A percentile compares a stretch with the other conserved stretches of the same genome.
Evolutionary conservation across 495 filamentous ascomycete species (phyloP).

Genomic region (Choiromyces venosus): DNA sequence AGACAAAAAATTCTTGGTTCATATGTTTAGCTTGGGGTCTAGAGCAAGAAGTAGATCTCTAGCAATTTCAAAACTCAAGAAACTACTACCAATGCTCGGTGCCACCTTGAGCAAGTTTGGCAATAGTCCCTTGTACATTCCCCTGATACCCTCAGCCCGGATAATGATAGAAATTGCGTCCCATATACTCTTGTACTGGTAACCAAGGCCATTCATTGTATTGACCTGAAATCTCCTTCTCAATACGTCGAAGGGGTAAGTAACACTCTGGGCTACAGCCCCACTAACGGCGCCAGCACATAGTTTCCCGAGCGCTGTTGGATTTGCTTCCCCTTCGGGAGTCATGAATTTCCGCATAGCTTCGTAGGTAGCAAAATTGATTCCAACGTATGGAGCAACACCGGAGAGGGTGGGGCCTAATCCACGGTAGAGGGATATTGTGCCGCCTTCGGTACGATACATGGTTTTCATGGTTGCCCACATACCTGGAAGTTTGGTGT

Average conservation of each 20-base stretch:
- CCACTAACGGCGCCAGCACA: constrained; percentile 85
- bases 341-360: constrained; percentile 77
- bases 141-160: constrained; percentile 65
- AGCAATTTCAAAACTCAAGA: constrained; percentile 92
- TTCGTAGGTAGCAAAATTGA: constrained; percentile 99
- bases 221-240: constrained; percentile 96
- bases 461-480: constrained; percentile 74
- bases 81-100: constrained; percentile 96
- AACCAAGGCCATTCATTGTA: constrained; percentile 98
- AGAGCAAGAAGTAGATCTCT: constrained; percentile 58
- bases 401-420: constrained; percentile 91
- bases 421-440: constrained; percentile 78
- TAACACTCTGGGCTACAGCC: constrained; percentile 95
- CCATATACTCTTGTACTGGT: constrained; percentile 79
- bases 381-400: constrained; percentile 87
- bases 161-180: constrained; percentile 81
- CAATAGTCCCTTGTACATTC: constrained; percentile 86
- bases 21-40: constrained; percentile 1
- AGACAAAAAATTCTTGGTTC: background rate
- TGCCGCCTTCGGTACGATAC: constrained; percentile 85
- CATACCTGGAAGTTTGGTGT: constrained; percentile 81
- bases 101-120: constrained; percentile 96
- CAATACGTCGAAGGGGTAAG: constrained; percentile 90
- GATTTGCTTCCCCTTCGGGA: constrained; percentile 79
- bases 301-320: constrained; percentile 71